Percentiles rank a stretch among this genome's conserved stretches.
These are phyloP conservation scores for Fusarium abutilonis DNA, from an alignment of 2,329 filamentous ascomycete genomes.

Conservation along the genomic window DNA sequence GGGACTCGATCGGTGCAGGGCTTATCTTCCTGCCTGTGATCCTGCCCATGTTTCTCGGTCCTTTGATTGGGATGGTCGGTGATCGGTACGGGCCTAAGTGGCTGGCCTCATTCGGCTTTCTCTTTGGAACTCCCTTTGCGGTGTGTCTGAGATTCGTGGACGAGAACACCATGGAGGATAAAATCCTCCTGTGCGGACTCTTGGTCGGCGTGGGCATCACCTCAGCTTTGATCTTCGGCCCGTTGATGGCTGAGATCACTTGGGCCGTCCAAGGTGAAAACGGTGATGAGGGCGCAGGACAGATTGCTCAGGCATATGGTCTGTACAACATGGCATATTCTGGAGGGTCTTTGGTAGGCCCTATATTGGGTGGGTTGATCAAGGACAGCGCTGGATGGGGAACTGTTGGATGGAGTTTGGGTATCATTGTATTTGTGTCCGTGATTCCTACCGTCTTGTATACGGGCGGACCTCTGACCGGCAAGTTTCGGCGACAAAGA, in stretches of 20 bases:
- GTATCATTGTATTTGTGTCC: constrained; percentile 44
- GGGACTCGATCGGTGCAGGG: constrained; percentile 49
- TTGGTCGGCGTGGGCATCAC: constrained; percentile 47
- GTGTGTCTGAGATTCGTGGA: constrained; percentile 49
- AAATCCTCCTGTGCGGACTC: constrained; percentile 48
- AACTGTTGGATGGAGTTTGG: constrained; percentile 49
- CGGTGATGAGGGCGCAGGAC: constrained; percentile 37
- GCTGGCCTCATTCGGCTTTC: constrained; percentile 48
- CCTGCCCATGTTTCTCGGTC: constrained; percentile 47
- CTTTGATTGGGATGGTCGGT: constrained; percentile 46
- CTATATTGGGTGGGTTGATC: constrained; percentile 50
- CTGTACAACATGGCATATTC: constrained; percentile 52
- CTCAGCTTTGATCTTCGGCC: constrained; percentile 47
- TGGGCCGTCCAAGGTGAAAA: constrained; percentile 45
- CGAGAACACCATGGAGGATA: constrained; percentile 45
- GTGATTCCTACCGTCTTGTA: constrained; percentile 44
- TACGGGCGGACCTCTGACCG: constrained; percentile 44
- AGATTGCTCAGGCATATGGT: constrained; percentile 51
- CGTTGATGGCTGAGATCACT: constrained; percentile 52
- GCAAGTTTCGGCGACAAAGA: constrained; percentile 42
- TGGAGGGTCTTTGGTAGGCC: constrained; percentile 47
- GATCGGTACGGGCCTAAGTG: constrained; percentile 52
- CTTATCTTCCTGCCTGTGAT: constrained; percentile 51
- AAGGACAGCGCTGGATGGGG: constrained; percentile 48
- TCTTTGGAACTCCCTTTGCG: constrained; percentile 49